Evolutionary conservation across 1,284 basidiomycete species (phyloP).

Genomic region (Sporisorium iseilematis-ciliati): DNA sequence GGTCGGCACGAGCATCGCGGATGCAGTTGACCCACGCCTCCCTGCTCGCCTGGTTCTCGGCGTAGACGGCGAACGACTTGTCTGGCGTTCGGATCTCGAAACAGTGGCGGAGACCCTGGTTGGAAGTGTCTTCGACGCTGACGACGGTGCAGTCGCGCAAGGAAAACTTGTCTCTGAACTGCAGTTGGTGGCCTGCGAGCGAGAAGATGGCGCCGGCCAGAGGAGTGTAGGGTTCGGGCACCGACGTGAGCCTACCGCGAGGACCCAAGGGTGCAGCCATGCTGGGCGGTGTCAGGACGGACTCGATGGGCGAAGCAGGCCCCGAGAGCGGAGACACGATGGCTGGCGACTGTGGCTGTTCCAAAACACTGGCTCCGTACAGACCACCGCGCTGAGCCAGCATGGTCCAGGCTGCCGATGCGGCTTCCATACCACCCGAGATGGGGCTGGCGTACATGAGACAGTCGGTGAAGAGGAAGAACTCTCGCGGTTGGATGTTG

Average conservation of each 20-base stretch:
- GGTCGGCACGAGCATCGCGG: slow-evolving; percentile 64
- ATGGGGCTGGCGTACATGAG: slow-evolving; percentile 63
- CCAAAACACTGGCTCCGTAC: slow-evolving; percentile 21
- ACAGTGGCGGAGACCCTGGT: slow-evolving; percentile 50
- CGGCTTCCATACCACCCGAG: slow-evolving; percentile 56
- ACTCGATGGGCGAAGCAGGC: slow-evolving; percentile 76
- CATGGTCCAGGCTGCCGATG: slow-evolving; percentile 58
- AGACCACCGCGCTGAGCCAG: slow-evolving; percentile 77
- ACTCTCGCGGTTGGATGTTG: slow-evolving; percentile 66
- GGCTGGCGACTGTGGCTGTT: slow-evolving; percentile 20
- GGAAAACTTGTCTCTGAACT: slow-evolving; percentile 64
- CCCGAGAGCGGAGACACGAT: slow-evolving; percentile 73
- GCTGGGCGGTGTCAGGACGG: slow-evolving; percentile 19
- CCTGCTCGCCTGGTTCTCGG: slow-evolving; percentile 51
- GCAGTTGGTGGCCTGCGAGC: slow-evolving; percentile 53
- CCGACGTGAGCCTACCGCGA: slow-evolving; percentile 21
- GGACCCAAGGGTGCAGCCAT: slow-evolving; percentile 14
- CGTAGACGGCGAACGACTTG: slow-evolving; percentile 68
- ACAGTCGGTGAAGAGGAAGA: slow-evolving; percentile 69
- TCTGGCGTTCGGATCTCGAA: slow-evolving; percentile 68
- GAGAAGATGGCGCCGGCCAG: slow-evolving; percentile 51
- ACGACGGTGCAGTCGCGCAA: slow-evolving; percentile 67
- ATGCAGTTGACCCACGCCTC: slow-evolving; percentile 64
- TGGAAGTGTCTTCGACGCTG: slow-evolving; percentile 54
- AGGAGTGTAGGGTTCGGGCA: slow-evolving; percentile 43